Evolutionary conservation across 148 eudicot species (phyloP), one percentile per base, ranked within the genome.

Genomic region (Silene latifolia): DNA sequence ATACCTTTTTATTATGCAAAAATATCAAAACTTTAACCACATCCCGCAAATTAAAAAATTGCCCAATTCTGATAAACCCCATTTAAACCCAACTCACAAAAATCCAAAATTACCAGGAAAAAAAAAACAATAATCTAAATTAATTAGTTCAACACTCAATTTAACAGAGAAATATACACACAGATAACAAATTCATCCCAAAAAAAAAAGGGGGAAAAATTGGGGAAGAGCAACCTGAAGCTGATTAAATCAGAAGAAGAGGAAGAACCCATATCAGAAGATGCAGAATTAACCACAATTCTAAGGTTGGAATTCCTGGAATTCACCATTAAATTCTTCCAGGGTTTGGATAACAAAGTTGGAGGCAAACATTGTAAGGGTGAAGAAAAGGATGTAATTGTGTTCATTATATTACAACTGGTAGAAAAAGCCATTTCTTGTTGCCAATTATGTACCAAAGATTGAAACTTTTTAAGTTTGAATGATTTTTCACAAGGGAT

Each of bases 231-330:
- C 4, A 23, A 85, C 88, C 92, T 85, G 64, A 80, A 25, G 68
- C 79, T 77, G 67, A 74, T 48, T 46, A 84, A 53, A 70, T 87
- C 88, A 4, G 92, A 78, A 29, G 83, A 69, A 74, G 77, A 68
- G 5, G 75, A 71, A 21, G 86, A 69, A 78, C 82, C 85, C 77
- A 23, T 23, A n/a, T 86, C 85, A 78, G 92, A 81, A 24, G 89
- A 81, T 72, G 88, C 77, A 32, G 89, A 81, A 42, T 80, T 81
- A 19, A 81, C 72, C 24, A 70, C 77, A 73, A 77, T 39, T 73
- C 62, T 48, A 25, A 72, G 74, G 27, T 32, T 70, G 67, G 77
- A 63, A 35, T 69, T 81, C 10, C 60, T 24, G 47, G 77, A 62
- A 63, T 44, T 70, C 21, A 23, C 42, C 71, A 54, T 19, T 0